phyloP scores from a whole-genome alignment of 1,284 basidiomycete species.

The Rhizoctonia solani region DNA sequence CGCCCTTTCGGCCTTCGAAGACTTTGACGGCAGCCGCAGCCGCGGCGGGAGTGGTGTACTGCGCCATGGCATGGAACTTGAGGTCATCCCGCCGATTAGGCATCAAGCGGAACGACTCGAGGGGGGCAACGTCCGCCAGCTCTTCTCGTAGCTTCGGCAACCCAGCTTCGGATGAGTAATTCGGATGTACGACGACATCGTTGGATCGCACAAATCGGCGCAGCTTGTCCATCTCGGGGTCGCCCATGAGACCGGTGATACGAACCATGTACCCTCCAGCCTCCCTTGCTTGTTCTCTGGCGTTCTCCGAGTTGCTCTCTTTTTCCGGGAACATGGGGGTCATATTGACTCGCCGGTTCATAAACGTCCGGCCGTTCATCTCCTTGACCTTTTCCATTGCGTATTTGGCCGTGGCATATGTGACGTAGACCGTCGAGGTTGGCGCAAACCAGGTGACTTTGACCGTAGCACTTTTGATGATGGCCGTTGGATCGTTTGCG shows the following conservation, averaged over 20 bases:
- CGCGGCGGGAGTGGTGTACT: conserved; percentile 19
- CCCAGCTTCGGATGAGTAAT: conserved; percentile 24
- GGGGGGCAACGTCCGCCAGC: conserved; percentile 13
- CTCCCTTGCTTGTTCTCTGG: conserved; percentile 16
- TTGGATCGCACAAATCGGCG: neutral
- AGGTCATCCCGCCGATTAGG: neutral
- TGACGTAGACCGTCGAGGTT: conserved; percentile 5
- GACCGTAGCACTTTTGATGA: conserved; percentile 18
- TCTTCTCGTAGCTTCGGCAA: conserved; percentile 3
- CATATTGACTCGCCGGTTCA: conserved; percentile 8
- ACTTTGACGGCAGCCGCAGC: conserved; percentile 24
- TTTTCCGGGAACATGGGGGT: conserved; percentile 8
- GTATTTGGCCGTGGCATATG: neutral
- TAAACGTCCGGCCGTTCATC: conserved; percentile 8
- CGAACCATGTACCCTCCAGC: conserved; percentile 18
- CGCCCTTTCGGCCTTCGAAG: neutral
- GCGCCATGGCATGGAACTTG: conserved; percentile 22
- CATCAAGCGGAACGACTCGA: conserved; percentile 30
- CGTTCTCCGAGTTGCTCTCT: neutral
- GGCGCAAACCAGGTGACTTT: conserved; percentile 34
- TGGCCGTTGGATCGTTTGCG: neutral
- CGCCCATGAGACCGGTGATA: conserved; percentile 1
- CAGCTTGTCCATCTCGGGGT: neutral
- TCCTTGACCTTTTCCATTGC: conserved; percentile 12
- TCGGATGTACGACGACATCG: conserved; percentile 20